A percentile compares a stretch with the other conserved stretches of the same genome.
phyloP scores from a whole-genome alignment of 805 yeast genomes.

The Candida ulmi region DNA sequence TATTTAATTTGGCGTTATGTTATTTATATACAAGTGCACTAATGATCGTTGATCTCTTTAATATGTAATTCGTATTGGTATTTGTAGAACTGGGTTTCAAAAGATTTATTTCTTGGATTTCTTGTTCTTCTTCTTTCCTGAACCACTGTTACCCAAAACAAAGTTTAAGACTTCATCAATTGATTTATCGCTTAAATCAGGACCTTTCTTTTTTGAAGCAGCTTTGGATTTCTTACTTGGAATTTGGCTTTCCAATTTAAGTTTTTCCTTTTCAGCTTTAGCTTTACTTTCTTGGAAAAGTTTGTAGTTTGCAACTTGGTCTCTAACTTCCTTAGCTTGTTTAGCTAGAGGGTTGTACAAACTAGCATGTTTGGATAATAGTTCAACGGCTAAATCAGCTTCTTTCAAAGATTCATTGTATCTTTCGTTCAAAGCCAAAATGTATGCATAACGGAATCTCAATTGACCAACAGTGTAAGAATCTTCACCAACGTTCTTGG shows the following conservation, averaged over 20 bases:
- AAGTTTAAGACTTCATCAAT: slow-evolving; percentile 69
- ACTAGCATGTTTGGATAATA: slow-evolving; percentile 57
- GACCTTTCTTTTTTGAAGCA: slow-evolving; percentile 4
- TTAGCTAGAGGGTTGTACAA: slow-evolving; percentile 60
- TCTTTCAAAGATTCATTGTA: slow-evolving; percentile 51
- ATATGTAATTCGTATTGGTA: background rate
- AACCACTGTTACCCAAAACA: slow-evolving; percentile 57
- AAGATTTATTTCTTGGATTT: slow-evolving; percentile 5
- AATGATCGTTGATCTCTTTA: background rate
- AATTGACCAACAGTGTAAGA: slow-evolving; percentile 60
- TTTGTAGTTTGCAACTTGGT: slow-evolving; percentile 46
- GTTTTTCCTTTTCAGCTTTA: slow-evolving; percentile 27
- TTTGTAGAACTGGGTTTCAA: no score
- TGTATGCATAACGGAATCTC: slow-evolving; percentile 63
- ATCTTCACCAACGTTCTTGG: slow-evolving; percentile 46
- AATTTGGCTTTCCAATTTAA: slow-evolving; percentile 24
- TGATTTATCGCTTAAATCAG: slow-evolving; percentile 57
- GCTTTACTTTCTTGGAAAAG: slow-evolving; percentile 40
- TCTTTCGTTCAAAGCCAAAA: slow-evolving; percentile 46
- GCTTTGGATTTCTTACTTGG: slow-evolving; percentile 9
- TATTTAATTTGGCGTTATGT: no score
- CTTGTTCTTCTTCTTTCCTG: slow-evolving; percentile 22
- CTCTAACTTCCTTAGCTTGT: slow-evolving; percentile 62
- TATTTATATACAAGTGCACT: slow-evolving; percentile 6
- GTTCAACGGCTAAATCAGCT: slow-evolving; percentile 49